These are phyloP conservation scores for Ascobolus immersus DNA, from an alignment of 495 filamentous ascomycete genomes.

Conservation along the genomic window DNA sequence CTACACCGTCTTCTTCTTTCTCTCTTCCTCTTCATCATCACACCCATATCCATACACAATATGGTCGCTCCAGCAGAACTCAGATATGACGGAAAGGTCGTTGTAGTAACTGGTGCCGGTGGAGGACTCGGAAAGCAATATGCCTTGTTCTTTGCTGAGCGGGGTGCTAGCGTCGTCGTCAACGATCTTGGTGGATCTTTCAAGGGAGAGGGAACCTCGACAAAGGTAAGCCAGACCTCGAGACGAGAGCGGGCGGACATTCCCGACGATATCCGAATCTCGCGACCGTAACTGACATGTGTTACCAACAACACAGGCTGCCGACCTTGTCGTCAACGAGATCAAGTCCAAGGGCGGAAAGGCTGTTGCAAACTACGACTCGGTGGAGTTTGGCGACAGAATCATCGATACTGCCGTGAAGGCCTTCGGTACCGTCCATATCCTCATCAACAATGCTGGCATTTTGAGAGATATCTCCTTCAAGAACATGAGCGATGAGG, in stretches of 20 bases:
- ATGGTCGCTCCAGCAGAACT: constrained; percentile 45
- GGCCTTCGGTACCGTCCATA: constrained; percentile 73
- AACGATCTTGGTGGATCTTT: constrained; percentile 90
- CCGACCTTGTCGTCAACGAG: constrained; percentile 86
- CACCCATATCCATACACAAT: constrained; percentile 9
- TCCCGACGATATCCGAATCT: neutral
- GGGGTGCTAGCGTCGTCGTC: constrained; percentile 88
- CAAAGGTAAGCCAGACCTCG: constrained; percentile 33
- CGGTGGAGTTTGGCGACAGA: constrained; percentile 73
- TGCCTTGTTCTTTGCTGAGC: constrained; percentile 68
- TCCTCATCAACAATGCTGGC: constrained; percentile 93
- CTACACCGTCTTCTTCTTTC: neutral
- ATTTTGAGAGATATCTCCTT: constrained; percentile 92
- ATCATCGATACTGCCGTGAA: constrained; percentile 95
- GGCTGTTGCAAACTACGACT: constrained; percentile 95
- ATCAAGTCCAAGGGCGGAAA: constrained; percentile 82
- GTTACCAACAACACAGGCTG: constrained; percentile 31
- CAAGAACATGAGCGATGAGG: constrained; percentile 93
- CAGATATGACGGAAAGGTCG: constrained; percentile 85
- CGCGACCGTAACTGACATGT: neutral
- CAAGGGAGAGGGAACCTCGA: constrained; percentile 75
- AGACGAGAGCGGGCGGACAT: neutral
- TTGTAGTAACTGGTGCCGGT: constrained; percentile 88
- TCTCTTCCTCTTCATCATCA: constrained; percentile 11
- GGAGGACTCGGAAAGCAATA: constrained; percentile 88